Percentiles rank a stretch among this genome's conserved stretches.
phyloP scores from a whole-genome alignment of 176 grass and related monocot species.

The Alloteropsis semialata region DNA sequence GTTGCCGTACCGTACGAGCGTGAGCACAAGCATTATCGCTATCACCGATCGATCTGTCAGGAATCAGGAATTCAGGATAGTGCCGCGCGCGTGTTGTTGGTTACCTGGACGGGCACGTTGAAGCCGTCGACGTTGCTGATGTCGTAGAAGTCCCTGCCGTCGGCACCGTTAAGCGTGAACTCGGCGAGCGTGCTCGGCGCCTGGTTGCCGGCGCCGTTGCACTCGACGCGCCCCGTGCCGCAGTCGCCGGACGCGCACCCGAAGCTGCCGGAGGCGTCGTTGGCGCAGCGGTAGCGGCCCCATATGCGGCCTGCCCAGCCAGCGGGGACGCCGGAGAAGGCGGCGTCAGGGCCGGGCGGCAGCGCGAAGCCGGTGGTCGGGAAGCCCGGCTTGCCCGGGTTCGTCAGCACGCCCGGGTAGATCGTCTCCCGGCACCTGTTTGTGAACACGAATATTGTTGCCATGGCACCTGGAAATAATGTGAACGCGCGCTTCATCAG shows the following conservation, averaged over 20 bases:
- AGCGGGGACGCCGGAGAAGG: not conserved
- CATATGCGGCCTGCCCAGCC: slow-evolving; percentile 59
- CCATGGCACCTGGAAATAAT: slow-evolving; percentile 31
- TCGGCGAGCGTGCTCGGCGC: slow-evolving; percentile 49
- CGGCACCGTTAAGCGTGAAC: slow-evolving; percentile 45
- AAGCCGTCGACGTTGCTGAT: slow-evolving; percentile 71
- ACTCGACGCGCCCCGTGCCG: slow-evolving; percentile 4
- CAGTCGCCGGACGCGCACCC: slow-evolving; percentile 52
- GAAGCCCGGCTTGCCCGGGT: not conserved
- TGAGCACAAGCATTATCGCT: no score
- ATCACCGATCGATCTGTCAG: no score
- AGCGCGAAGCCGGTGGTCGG: slow-evolving; percentile 51
- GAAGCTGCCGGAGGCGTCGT: slow-evolving; percentile 38
- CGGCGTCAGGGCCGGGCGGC: not conserved
- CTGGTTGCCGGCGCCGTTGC: slow-evolving; percentile 26
- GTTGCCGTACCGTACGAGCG: no score
- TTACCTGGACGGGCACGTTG: slow-evolving; percentile 49
- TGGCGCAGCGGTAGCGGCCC: slow-evolving; percentile 32
- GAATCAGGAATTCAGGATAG: no score
- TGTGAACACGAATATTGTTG: slow-evolving; percentile 36
- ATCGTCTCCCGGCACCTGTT: slow-evolving; percentile 48
- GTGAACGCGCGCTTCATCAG: not conserved
- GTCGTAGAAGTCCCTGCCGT: slow-evolving; percentile 53
- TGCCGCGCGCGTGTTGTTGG: no score
- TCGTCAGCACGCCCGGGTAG: slow-evolving; percentile 49